These are phyloP conservation scores for Diplodia corticola DNA, from an alignment of 2,329 filamentous ascomycete species.

Conservation along the genomic window DNA sequence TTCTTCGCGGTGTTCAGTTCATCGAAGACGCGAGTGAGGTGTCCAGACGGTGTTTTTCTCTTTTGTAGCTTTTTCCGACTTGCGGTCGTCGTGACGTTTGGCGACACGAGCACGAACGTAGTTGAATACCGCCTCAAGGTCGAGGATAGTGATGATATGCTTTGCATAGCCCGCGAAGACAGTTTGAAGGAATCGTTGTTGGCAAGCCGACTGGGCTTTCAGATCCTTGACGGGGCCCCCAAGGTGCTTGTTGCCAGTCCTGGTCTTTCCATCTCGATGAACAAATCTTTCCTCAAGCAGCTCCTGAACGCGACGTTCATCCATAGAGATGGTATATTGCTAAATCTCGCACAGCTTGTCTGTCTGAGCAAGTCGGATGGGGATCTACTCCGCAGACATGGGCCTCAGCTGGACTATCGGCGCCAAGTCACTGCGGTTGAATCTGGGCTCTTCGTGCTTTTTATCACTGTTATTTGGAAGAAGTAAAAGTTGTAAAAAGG, in stretches of 20 bases:
- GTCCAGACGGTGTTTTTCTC: background rate
- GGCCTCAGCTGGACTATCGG: no score
- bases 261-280: background rate
- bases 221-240: background rate
- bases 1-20: background rate
- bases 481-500: no score
- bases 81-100: background rate
- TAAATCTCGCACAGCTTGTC: background rate
- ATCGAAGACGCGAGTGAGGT: background rate
- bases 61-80: accelerated
- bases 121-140: no score
- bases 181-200: no score
- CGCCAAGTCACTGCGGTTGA: no score
- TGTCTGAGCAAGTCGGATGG: background rate
- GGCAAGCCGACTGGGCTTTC: background rate
- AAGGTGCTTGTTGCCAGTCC: background rate
- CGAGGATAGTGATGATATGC: no score
- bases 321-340: background rate
- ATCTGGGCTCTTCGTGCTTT: no score
- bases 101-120: no score
- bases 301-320: background rate
- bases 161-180: no score
- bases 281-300: background rate
- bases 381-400: background rate
- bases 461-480: no score